Evolutionary conservation across 2,329 filamentous ascomycete genomes (phyloP), one percentile per base, ranked within the genome.

Genomic region (Decorospora gaudefroyi): DNA sequence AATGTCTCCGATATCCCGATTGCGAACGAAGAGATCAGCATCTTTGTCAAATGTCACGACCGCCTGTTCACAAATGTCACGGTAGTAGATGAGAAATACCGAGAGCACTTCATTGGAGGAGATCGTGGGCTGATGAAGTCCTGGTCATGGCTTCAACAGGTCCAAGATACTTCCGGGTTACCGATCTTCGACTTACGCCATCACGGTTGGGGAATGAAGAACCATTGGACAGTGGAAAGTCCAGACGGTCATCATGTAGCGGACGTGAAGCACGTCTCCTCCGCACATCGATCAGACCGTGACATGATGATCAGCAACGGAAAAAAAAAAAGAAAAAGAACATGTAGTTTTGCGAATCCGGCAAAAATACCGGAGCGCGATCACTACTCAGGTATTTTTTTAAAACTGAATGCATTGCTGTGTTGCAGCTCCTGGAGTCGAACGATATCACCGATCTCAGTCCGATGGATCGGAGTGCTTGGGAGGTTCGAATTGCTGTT

Each of bases 381-480:
- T 31, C 15, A 31, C 29, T 15, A 31, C 29, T 31, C 13, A 17
- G 4, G 29, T 31, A n/a, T 6, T 31, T 31, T 12, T 38, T n/a
- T 12, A 21, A 17, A 6, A 17, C 27, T n/a, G 13, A 5, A 8
- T 38, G 35, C 2, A 28, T 38, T 17, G 35, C 35, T n/a, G 35
- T 28, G 11, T 12, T 38, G 23, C 35, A 19, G 23, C 12, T 38
- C 11, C 35, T 28, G 3, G 35, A 38, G 35, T 38, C 35, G 4
- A 38, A 38, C 23, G 35, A 38, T 11, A 38, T 38, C 12, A 18
- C 35, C 12, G 25, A 38, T 12, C 23, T 28, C 13, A 38, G 23
- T 12, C 13, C 17, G 18, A 15, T 38, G 11, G 35, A 38, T 12
- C 25, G 35, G 15, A 38, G 35, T 26, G 27, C 35, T 29, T 38